These are phyloP conservation scores for Nitzschia sp. DNA, from an alignment of 108 stramenopile genomes.

Conservation along the genomic window DNA sequence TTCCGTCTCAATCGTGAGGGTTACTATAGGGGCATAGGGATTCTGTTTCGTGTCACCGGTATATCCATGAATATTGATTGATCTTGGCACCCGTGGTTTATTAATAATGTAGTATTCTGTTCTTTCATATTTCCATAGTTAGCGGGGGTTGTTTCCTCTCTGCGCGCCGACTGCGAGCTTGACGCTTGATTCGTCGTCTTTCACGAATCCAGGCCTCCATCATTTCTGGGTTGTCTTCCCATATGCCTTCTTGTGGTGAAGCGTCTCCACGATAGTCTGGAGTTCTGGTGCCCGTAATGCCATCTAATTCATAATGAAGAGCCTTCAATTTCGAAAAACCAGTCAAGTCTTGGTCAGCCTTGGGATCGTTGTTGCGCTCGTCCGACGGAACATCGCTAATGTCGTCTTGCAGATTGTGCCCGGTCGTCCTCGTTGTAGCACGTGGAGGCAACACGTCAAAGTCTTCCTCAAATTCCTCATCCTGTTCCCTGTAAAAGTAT, in stretches of 20 bases:
- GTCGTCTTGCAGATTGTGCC: slow-evolving; percentile 3
- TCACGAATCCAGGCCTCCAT: slow-evolving; percentile 8
- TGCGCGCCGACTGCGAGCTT: slow-evolving; percentile 1
- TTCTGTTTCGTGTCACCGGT: too few species aligned
- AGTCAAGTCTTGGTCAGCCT: slow-evolving; percentile 10
- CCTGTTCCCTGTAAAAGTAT: slow-evolving; percentile 13
- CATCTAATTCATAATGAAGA: slow-evolving; percentile 6
- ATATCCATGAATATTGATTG: too few species aligned
- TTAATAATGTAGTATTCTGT: too few species aligned
- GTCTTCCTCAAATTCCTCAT: slow-evolving; percentile 3
- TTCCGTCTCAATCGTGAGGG: too few species aligned
- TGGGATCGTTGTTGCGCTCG: slow-evolving; percentile 13
- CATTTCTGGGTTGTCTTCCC: slow-evolving; percentile 10
- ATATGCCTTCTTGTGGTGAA: background rate
- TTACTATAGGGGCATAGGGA: too few species aligned
- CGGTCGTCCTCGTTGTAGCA: background rate
- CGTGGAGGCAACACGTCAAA: slow-evolving; percentile 7
- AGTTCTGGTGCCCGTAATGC: background rate
- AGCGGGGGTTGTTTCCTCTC: slow-evolving; percentile 14
- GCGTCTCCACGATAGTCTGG: background rate
- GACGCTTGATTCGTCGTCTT: slow-evolving; percentile 1
- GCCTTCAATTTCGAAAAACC: slow-evolving; percentile 5
- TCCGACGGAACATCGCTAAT: slow-evolving; percentile 32
- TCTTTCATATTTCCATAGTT: slow-evolving; percentile 24
- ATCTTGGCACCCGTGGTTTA: too few species aligned